phyloP scores from a whole-genome alignment of 805 yeast genomes.

The Kazachstania psychrophila region DNA sequence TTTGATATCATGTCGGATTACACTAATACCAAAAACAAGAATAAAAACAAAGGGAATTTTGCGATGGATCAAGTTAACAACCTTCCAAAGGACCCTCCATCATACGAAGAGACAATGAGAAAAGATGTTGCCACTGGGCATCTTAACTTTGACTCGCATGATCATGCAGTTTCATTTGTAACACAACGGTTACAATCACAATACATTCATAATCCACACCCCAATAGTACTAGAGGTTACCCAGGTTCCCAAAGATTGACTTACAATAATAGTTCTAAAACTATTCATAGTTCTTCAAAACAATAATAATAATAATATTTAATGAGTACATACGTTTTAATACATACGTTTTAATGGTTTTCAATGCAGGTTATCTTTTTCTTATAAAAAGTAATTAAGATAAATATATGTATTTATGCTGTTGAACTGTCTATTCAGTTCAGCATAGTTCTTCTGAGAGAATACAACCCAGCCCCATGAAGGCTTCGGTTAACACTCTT shows the following conservation, averaged over 20 bases:
- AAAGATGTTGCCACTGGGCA: conserved; percentile 4
- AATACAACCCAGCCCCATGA: conserved; percentile 78
- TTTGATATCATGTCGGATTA: too few relatives aligned
- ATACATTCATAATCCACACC: conserved; percentile 4
- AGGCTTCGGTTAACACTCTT: conserved; percentile 78
- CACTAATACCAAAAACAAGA: too few relatives aligned
- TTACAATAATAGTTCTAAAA: conserved; percentile 2
- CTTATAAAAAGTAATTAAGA: too few relatives aligned
- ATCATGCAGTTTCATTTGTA: not conserved
- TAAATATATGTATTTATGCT: not conserved
- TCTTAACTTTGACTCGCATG: not conserved
- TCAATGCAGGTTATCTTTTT: too few relatives aligned
- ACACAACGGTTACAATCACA: conserved; percentile 2
- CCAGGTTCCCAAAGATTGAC: conserved; percentile 6
- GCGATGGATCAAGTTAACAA: too few relatives aligned
- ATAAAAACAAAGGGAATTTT: too few relatives aligned
- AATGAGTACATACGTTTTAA: too few relatives aligned
- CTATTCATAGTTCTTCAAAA: not conserved
- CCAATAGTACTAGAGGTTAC: conserved; percentile 2
- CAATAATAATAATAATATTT: too few relatives aligned
- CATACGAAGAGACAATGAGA: conserved; percentile 20
- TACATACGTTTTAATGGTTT: too few relatives aligned
- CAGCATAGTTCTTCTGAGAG: conserved; percentile 49
- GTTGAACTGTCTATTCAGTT: not conserved
- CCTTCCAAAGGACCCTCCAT: conserved; percentile 19